phyloP scores from a whole-genome alignment of 1,139 yeast species.

The Lodderomyces pseudojiufengensis region DNA sequence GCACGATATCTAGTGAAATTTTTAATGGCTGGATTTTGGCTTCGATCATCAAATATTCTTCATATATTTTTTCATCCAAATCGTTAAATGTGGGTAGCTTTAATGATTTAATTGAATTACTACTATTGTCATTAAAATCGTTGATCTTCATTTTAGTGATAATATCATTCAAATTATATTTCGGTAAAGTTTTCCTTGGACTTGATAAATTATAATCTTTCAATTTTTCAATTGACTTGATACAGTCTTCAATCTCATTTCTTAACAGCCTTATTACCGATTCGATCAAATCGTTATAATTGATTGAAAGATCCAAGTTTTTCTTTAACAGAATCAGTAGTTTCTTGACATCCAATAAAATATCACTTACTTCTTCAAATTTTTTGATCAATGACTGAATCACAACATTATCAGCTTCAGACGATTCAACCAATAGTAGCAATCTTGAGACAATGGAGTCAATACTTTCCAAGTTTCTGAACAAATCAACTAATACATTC shows the following conservation, averaged over 20 bases:
- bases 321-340: conserved; percentile 34
- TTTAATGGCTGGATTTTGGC: conserved; percentile 46
- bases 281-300: conserved; percentile 54
- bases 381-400: conserved; percentile 16
- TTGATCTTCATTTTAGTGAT: conserved; percentile 35
- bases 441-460: conserved; percentile 48
- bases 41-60: conserved; percentile 28
- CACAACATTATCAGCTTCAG: conserved; percentile 17
- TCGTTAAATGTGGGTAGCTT: conserved; percentile 32
- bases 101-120: conserved; percentile 20
- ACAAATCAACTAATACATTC: conserved; percentile 36
- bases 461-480: conserved; percentile 36
- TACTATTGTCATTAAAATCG: conserved; percentile 16
- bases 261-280: conserved; percentile 50
- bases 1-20: conserved; percentile 60
- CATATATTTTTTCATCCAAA: conserved; percentile 27
- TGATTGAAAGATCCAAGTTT: conserved; percentile 51
- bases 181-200: conserved; percentile 39
- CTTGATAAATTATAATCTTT: conserved; percentile 40
- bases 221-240: conserved; percentile 33
- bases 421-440: conserved; percentile 23
- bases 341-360: conserved; percentile 39
- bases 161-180: conserved; percentile 40
- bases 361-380: conserved; percentile 37
- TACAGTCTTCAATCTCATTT: conserved; percentile 48